These are phyloP conservation scores for Penicillium roqueforti DNA, from an alignment of 495 filamentous ascomycete species.

Conservation along the genomic window DNA sequence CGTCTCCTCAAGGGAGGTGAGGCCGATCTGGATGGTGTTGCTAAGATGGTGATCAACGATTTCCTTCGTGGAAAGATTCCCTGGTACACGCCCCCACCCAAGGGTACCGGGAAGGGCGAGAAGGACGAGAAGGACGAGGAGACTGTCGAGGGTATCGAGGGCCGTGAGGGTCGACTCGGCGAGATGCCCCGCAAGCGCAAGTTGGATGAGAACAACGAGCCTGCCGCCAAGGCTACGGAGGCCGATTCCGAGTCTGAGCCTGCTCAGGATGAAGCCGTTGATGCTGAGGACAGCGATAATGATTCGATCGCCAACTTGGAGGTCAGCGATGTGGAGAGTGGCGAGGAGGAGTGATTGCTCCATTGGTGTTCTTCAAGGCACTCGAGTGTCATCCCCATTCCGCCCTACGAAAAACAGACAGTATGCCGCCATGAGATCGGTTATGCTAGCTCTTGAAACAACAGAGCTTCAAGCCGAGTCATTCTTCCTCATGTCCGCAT, in stretches of 20 bases:
- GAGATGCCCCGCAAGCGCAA: conserved; percentile 59
- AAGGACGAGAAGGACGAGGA: conserved; percentile 49
- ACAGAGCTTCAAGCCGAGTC: conserved; percentile 9
- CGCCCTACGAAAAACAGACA: not conserved
- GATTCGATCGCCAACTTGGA: conserved; percentile 44
- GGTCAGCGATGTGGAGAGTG: conserved; percentile 43
- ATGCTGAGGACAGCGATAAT: conserved; percentile 34
- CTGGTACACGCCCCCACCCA: conserved; percentile 86
- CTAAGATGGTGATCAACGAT: conserved; percentile 93
- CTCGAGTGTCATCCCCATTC: conserved; percentile 4
- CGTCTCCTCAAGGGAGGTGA: conserved; percentile 84
- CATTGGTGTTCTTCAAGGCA: not conserved
- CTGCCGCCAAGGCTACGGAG: conserved; percentile 28
- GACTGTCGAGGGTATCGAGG: conserved; percentile 36
- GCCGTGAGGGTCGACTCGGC: conserved; percentile 56
- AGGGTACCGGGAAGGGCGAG: conserved; percentile 50
- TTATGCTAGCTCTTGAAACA: conserved; percentile 12
- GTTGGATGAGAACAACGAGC: conserved; percentile 34
- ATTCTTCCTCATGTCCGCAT: not conserved
- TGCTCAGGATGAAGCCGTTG: conserved; percentile 36
- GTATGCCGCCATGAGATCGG: not conserved
- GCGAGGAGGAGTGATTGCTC: conserved; percentile 36
- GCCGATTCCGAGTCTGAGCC: conserved; percentile 24
- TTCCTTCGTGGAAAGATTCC: conserved; percentile 92
- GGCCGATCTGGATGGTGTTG: conserved; percentile 86